phyloP scores from a whole-genome alignment of 345 rosid species.

The thale cress (Arabidopsis thaliana) region TAIR10.1 NC_003075.7:18172501-18173000 shows the following conservation, averaged over 20 bases:
- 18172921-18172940: constrained; percentile 82
- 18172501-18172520: constrained; percentile 64
- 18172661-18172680: constrained; percentile 49
- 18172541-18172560: constrained; percentile 64
- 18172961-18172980: constrained; percentile 54
- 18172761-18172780: constrained; percentile 73
- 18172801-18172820: constrained; percentile 54
- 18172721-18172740: neutral
- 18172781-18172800: constrained; percentile 55
- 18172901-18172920: constrained; percentile 84
- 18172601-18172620: constrained; percentile 47
- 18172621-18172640: constrained; percentile 83
- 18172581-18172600: constrained; percentile 41
- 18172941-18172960: constrained; percentile 82
- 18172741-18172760: constrained; percentile 63
- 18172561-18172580: constrained; percentile 29
- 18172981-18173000: constrained; percentile 85
- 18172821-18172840: constrained; percentile 69
- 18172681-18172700: neutral
- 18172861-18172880: constrained; percentile 51
- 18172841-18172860: constrained; percentile 71
- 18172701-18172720: neutral
- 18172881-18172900: constrained; percentile 41
- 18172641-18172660: constrained; percentile 90
- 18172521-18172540: constrained; percentile 87